A percentile compares a stretch with the other conserved stretches of the same genome.
Evolutionary conservation across 768 basidiomycete species (phyloP).

Genomic region (Chalciporus piperatus): DNA sequence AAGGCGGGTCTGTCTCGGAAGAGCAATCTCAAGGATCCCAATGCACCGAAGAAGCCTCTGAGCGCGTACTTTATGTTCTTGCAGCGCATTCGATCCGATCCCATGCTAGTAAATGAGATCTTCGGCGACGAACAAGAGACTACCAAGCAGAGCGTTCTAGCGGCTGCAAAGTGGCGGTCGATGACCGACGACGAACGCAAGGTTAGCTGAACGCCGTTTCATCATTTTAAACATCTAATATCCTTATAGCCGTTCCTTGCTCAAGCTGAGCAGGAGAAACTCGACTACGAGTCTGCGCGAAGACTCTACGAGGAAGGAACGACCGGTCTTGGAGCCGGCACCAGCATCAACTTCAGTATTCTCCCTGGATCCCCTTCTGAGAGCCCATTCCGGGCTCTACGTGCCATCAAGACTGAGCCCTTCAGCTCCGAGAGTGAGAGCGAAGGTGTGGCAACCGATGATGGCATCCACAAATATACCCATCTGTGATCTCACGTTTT

Average conservation of each 20-base stretch:
- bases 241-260: constrained; percentile 77
- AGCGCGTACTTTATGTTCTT: constrained; percentile 95
- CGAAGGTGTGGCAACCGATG: constrained; percentile 58
- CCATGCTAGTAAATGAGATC: constrained; percentile 68
- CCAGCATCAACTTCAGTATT: constrained; percentile 82
- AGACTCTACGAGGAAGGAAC: constrained; percentile 86
- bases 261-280: constrained; percentile 93
- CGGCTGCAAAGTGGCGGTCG: constrained; percentile 89
- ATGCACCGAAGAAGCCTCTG: constrained; percentile 94
- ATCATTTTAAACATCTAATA: constrained; percentile 12
- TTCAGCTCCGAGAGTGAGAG: constrained; percentile 70
- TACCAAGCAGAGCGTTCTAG: constrained; percentile 90
- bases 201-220: constrained; percentile 44
- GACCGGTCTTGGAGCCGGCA: constrained; percentile 57
- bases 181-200: constrained; percentile 93
- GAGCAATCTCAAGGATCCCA: constrained; percentile 95
- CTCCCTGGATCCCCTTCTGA: constrained; percentile 63
- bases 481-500: constrained; percentile 30
- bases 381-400: constrained; percentile 39
- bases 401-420: constrained; percentile 55
- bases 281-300: constrained; percentile 85
- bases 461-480: constrained; percentile 38
- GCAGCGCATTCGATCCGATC: constrained; percentile 82
- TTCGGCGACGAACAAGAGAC: constrained; percentile 92
- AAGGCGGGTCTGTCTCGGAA: constrained; percentile 90